phyloP scores from a whole-genome alignment of 352 stramenopile species.

The Globisporangium heterothallicum region DNA sequence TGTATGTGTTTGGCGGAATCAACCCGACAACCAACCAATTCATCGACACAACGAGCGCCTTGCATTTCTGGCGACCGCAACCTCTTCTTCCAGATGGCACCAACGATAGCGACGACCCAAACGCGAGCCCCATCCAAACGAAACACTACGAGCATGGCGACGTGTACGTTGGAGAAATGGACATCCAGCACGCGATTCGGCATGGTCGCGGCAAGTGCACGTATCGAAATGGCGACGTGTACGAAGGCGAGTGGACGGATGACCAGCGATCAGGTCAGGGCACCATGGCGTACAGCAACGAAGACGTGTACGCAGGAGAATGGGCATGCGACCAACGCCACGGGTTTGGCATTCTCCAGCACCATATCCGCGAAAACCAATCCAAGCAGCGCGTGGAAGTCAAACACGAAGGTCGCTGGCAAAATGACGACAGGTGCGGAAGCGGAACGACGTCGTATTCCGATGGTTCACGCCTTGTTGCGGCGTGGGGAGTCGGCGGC shows the following conservation, averaged over 20 bases:
- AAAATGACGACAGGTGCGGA: conserved; percentile 44
- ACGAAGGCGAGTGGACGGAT: conserved; percentile 63
- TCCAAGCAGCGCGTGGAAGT: conserved; percentile 14
- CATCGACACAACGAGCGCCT: conserved; percentile 31
- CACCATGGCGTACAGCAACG: conserved; percentile 42
- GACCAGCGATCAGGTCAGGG: conserved; percentile 45
- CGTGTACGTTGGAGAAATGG: conserved; percentile 68
- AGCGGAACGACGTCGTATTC: conserved; percentile 56
- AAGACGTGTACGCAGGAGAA: conserved; percentile 44
- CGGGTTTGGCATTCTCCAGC: conserved; percentile 45
- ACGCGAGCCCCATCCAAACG: conserved; percentile 34
- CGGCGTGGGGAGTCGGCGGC: conserved; percentile 26
- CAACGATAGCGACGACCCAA: conserved; percentile 21
- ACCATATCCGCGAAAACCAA: neutral
- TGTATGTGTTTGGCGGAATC: conserved; percentile 59
- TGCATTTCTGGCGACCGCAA: conserved; percentile 67
- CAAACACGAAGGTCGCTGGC: conserved; percentile 78
- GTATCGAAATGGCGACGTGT: conserved; percentile 47
- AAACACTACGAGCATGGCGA: conserved; percentile 53
- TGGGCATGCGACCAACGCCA: conserved; percentile 47
- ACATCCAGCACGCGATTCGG: conserved; percentile 23
- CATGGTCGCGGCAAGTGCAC: conserved; percentile 63
- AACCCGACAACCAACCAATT: conserved; percentile 20
- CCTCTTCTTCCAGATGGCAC: conserved; percentile 18
- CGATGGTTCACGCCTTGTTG: conserved; percentile 40